Evolutionary conservation across 257 asterid genomes (phyloP), one percentile per base, ranked within the genome.

Genomic region (Anisodus tanguticus): DNA sequence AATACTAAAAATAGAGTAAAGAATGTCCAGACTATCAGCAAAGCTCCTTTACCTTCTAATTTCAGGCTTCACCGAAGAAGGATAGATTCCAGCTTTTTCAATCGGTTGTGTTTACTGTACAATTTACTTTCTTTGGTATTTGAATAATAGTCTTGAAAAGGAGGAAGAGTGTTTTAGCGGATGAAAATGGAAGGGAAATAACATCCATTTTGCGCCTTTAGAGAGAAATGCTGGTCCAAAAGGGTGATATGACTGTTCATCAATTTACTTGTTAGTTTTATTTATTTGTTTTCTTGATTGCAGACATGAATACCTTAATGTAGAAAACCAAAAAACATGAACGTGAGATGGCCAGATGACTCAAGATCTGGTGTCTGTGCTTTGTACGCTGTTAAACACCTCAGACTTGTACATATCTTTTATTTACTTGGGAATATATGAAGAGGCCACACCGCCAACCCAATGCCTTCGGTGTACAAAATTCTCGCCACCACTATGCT

Each of bases 211-310:
- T 74, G 45, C 9, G 19, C 45, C 17, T 74, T 13, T 58, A 49
- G 45, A 49, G 62, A 74, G 62, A 74, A 49, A 22, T 22, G 81
- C 22, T 43, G 62, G 62, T 74, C 45, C 80, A 74, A 49, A 74
- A 19, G 43, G 11, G 45, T 74, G 60, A 47, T 19, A 47, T 19
- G 80, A 6, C 10, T 74, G 80, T 11, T 74, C 7, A 47, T 15
- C 35, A 74, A 19, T 47, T 19, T 74, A 6, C 62, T 49, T 49
- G 80, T 74, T 74, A 49, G 22, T 49, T 74, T 74, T 49, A 63
- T 63, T 63, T 63, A 63, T 63, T 63, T 26, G 15, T 74, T 22
- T 74, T 22, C 81, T 51, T 49, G 81, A 74, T 74, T 49, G 62
- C 22, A 49, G 45, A 74, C 11, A 6, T 74, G 22, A 74, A 74